These are phyloP conservation scores for Tuber umbilicatum DNA, from an alignment of 495 filamentous ascomycete genomes.

Conservation along the genomic window DNA sequence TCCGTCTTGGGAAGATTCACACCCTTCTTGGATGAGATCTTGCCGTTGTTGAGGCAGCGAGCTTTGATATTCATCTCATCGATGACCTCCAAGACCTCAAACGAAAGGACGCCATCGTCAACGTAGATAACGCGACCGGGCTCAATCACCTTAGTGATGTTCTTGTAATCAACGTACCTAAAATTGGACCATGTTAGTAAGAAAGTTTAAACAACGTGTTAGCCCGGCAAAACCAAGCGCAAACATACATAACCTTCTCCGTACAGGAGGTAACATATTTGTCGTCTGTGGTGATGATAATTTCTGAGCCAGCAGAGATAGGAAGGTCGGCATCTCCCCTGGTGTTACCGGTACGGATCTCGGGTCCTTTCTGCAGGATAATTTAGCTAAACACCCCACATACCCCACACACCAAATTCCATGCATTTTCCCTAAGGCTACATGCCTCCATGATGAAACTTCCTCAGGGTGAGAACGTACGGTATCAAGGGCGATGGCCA, in stretches of 20 bases:
- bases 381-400: conserved; percentile 10
- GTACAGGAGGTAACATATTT: conserved; percentile 76
- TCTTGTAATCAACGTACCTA: conserved; percentile 99
- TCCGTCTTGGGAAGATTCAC: conserved; percentile 98
- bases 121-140: conserved; percentile 95
- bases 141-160: conserved; percentile 96
- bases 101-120: conserved; percentile 93
- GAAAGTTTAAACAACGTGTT: neutral
- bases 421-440: neutral
- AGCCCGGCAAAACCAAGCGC: neutral
- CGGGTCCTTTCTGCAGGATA: conserved; percentile 70
- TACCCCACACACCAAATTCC: neutral
- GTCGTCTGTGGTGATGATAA: conserved; percentile 98
- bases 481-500: conserved; percentile 96
- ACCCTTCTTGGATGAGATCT: conserved; percentile 96
- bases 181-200: conserved; percentile 12
- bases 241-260: conserved; percentile 82
- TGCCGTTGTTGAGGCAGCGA: conserved; percentile 88
- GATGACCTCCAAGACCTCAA: conserved; percentile 80
- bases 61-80: conserved; percentile 81
- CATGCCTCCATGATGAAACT: neutral
- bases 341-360: conserved; percentile 96
- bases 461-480: conserved; percentile 43
- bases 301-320: conserved; percentile 68
- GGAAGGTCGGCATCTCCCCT: conserved; percentile 75